These are phyloP conservation scores for Trichoderma sp. DNA, from an alignment of 2,329 filamentous ascomycete genomes.

Conservation along the genomic window DNA sequence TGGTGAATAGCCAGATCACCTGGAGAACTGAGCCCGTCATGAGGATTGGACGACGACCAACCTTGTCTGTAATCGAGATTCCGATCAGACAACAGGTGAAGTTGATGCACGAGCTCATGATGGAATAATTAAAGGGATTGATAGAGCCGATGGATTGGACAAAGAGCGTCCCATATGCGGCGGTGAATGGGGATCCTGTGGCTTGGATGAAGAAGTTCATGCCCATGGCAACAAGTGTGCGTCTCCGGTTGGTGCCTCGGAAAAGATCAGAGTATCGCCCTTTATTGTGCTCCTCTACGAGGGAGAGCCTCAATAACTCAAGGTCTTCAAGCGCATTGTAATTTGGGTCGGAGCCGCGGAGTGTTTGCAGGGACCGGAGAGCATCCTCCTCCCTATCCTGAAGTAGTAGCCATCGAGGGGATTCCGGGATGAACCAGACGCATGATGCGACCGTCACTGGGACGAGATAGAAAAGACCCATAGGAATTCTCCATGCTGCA, in stretches of 20 bases:
- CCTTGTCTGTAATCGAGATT: constrained; percentile 1
- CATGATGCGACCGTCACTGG: constrained; percentile 4
- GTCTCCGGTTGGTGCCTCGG: background rate
- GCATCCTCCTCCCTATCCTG: constrained; percentile 10
- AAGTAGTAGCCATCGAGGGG: background rate
- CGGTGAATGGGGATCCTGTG: constrained; percentile 9
- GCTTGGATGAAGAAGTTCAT: constrained; percentile 15
- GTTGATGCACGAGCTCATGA: constrained; percentile 11
- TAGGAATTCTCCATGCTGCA: constrained; percentile 10
- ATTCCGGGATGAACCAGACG: constrained; percentile 13
- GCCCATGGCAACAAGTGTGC: constrained; percentile 8
- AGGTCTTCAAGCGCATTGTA: constrained; percentile 5
- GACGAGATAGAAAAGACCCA: constrained; percentile 3
- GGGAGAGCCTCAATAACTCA: background rate
- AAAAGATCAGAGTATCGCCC: background rate
- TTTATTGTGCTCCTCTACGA: background rate
- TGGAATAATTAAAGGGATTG: constrained; percentile 1
- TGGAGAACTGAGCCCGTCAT: constrained; percentile 3
- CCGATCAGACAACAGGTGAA: constrained; percentile 5
- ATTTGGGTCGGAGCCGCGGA: background rate
- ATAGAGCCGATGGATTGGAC: constrained; percentile 9
- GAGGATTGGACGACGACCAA: constrained; percentile 10
- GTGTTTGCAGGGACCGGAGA: background rate
- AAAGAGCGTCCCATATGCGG: constrained; percentile 6
- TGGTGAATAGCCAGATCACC: constrained; percentile 2